These are phyloP conservation scores for Choanephora cucurbitarum DNA, from an alignment of 371 early-diverging fungal species.

Conservation along the genomic window DNA sequence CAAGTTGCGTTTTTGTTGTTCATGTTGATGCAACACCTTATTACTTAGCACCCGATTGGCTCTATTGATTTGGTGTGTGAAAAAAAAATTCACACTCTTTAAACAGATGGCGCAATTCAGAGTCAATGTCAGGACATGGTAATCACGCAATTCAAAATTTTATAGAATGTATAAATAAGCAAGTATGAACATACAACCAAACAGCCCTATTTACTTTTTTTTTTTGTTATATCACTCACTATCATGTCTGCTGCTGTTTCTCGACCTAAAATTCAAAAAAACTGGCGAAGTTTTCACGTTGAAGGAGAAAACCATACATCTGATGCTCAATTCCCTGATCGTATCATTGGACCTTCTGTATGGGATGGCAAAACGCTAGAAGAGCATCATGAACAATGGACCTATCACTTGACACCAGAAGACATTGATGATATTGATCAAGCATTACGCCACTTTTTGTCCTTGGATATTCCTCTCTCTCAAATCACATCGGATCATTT, in stretches of 20 bases:
- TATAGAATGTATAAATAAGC: no score
- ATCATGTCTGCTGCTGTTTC: background rate
- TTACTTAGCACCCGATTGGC: no score
- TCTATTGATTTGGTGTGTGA: no score
- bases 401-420: constrained; percentile 36
- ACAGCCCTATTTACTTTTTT: no score
- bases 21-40: no score
- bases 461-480: constrained; percentile 30
- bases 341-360: constrained; percentile 36
- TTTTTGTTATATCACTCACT: no score
- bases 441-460: constrained; percentile 35
- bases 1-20: no score
- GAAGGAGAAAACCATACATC: constrained; percentile 15
- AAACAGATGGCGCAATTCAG: no score
- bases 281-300: constrained; percentile 17
- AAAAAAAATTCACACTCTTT: no score
- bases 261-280: background rate
- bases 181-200: no score
- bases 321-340: constrained; percentile 34
- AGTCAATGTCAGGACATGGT: no score
- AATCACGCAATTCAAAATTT: no score
- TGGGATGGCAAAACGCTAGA: constrained; percentile 50
- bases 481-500: constrained; percentile 30
- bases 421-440: constrained; percentile 44
- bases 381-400: constrained; percentile 40